Conservation (phyloP, 805 yeast genomes). For the Candida arabinofermentans region DNA sequence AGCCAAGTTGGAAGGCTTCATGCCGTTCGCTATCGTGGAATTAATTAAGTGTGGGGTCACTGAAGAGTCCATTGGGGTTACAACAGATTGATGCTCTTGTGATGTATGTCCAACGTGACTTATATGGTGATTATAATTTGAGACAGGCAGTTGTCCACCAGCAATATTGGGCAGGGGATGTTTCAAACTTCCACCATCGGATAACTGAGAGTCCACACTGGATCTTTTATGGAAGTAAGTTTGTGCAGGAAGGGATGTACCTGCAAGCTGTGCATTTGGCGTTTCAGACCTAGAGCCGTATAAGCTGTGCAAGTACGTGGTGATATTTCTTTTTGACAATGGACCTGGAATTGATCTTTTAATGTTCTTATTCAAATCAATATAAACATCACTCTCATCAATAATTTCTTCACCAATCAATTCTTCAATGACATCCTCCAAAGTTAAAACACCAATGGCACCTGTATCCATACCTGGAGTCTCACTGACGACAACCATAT, state of each 20-base stretch:
- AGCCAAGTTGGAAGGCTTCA: constrained; percentile 63
- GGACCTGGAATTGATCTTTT: constrained; percentile 77
- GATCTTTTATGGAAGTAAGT: constrained; percentile 15
- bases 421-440: constrained; percentile 98
- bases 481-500: constrained; percentile 90
- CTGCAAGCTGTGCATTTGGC: constrained; percentile 3
- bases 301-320: constrained; percentile 62
- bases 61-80: neutral
- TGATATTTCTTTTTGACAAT: constrained; percentile 61
- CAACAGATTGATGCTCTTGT: neutral
- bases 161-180: too few species aligned
- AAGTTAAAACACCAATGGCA: constrained; percentile 85
- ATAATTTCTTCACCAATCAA: constrained; percentile 96
- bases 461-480: constrained; percentile 78
- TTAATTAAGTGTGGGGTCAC: constrained; percentile 12
- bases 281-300: constrained; percentile 30
- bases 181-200: constrained; percentile 2
- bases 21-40: constrained; percentile 26
- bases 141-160: neutral
- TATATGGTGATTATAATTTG: neutral
- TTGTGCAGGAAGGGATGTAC: constrained; percentile 6
- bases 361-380: constrained; percentile 85
- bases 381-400: constrained; percentile 91
- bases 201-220: constrained; percentile 10
- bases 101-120: neutral